Evolutionary conservation across 305 asterid species (phyloP).

Genomic region (Solanum hybrid): DNA sequence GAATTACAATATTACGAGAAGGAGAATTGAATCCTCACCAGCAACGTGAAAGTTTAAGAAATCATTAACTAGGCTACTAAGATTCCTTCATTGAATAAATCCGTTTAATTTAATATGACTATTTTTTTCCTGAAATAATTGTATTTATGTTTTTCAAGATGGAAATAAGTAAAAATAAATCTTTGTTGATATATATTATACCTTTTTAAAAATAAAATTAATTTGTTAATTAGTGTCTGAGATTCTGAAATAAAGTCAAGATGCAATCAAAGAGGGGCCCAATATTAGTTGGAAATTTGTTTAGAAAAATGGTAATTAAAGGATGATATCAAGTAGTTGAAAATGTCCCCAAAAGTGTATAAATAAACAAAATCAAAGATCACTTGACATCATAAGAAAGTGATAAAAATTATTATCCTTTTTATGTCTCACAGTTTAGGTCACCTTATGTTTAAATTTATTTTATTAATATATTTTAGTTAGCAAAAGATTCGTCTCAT

Average conservation of each 20-base stretch:
- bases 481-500: not conserved
- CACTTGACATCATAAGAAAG: not conserved
- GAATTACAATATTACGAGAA: not conserved
- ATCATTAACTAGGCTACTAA: not conserved
- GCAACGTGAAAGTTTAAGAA: not conserved
- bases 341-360: not conserved
- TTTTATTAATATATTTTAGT: not conserved
- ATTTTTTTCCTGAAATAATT: not conserved
- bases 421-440: slow-evolving; percentile 4
- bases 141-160: not conserved
- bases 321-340: not conserved
- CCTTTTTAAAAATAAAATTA: not conserved
- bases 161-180: not conserved
- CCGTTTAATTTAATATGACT: not conserved
- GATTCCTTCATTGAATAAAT: not conserved
- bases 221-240: not conserved
- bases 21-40: not conserved
- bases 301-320: not conserved
- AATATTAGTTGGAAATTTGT: not conserved
- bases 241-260: not conserved
- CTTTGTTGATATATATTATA: not conserved
- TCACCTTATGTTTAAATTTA: not conserved
- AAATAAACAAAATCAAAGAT: not conserved
- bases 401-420: not conserved
- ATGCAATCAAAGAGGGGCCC: not conserved